These are phyloP conservation scores for Mucor racemosus DNA, from an alignment of 371 early-diverging fungal species.

Conservation along the genomic window DNA sequence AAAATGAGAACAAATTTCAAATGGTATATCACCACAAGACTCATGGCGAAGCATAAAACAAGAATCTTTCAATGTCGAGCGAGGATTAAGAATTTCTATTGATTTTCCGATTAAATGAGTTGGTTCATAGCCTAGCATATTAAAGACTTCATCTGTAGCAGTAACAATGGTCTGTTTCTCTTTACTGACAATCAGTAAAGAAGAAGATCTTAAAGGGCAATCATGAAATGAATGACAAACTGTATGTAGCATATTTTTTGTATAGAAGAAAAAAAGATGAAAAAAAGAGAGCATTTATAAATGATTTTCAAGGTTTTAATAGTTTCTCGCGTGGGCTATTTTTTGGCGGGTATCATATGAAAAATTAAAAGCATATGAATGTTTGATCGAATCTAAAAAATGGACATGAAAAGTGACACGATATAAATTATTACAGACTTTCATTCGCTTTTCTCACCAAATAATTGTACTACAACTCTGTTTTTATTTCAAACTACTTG, in stretches of 20 bases:
- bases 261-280: slow-evolving; percentile 2
- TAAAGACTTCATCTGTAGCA: slow-evolving; percentile 45
- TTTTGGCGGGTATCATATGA: slow-evolving; percentile 34
- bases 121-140: slow-evolving; percentile 35
- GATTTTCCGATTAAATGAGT: slow-evolving; percentile 31
- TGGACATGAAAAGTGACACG: slow-evolving; percentile 1
- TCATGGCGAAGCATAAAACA: slow-evolving; percentile 18
- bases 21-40: slow-evolving; percentile 21
- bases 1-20: slow-evolving; percentile 41
- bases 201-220: slow-evolving; percentile 36
- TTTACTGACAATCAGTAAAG: slow-evolving; percentile 36
- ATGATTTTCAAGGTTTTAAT: neutral
- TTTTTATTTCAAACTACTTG: slow-evolving; percentile 29
- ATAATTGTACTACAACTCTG: neutral
- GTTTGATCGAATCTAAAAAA: slow-evolving; percentile 11
- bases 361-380: slow-evolving; percentile 12
- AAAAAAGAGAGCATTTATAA: slow-evolving; percentile 6
- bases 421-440: neutral
- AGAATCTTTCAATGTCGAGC: neutral
- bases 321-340: slow-evolving; percentile 23
- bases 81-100: slow-evolving; percentile 18
- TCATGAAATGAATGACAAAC: slow-evolving; percentile 28
- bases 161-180: slow-evolving; percentile 40
- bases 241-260: neutral
- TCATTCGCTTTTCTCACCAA: slow-evolving; percentile 14